Evolutionary conservation across 805 yeast species (phyloP).

Genomic region (Metschnikowia matae): DNA sequence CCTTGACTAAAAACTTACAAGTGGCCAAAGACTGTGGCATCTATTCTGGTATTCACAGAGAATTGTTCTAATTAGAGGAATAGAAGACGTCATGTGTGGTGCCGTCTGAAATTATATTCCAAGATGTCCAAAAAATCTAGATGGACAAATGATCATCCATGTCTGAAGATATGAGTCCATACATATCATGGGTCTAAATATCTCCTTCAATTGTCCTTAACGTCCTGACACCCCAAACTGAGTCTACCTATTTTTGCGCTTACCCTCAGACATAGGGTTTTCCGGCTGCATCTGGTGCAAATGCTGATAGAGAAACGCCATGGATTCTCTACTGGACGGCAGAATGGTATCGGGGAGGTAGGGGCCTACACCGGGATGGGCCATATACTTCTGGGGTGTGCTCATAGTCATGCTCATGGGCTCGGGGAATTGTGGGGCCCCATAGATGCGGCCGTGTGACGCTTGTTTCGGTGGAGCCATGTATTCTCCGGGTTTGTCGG

Average conservation of each 20-base stretch:
- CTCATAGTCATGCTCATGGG: constrained; percentile 36
- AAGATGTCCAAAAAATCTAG: too few species aligned
- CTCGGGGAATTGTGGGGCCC: constrained; percentile 9
- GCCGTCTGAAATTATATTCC: too few species aligned
- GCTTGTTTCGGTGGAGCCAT: constrained; percentile 32
- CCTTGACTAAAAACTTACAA: too few species aligned
- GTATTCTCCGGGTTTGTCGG: constrained; percentile 6
- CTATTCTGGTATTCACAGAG: too few species aligned
- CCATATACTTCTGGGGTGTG: constrained; percentile 34
- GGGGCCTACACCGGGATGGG: background rate
- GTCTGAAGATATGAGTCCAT: too few species aligned
- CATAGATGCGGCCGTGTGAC: background rate
- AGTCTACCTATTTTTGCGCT: constrained; percentile 3
- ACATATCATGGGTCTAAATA: too few species aligned
- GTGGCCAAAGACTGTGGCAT: too few species aligned
- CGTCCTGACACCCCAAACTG: too few species aligned
- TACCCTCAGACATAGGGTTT: background rate
- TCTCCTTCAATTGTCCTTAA: too few species aligned
- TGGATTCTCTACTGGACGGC: constrained; percentile 13
- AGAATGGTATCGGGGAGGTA: constrained; percentile 7
- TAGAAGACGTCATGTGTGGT: too few species aligned
- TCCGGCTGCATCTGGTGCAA: constrained; percentile 10
- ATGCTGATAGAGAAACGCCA: constrained; percentile 11
- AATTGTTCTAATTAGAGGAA: too few species aligned
- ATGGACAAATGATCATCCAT: too few species aligned